Evolutionary conservation across 768 basidiomycete genomes (phyloP).

Genomic region (Trametes cubensis): DNA sequence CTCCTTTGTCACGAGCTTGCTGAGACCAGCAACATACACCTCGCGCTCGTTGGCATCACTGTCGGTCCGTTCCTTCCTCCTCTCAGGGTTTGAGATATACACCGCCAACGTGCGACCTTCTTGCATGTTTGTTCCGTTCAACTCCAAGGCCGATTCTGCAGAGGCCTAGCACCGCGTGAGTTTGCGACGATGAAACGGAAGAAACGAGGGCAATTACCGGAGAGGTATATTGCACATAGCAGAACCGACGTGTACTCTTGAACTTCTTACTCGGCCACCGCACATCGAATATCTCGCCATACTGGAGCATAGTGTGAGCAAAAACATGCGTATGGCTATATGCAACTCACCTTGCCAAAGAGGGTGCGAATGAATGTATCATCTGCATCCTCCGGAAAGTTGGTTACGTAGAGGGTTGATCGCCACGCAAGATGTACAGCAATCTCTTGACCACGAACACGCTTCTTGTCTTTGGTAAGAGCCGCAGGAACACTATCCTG

Average conservation of each 20-base stretch:
- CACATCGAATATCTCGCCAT: constrained; percentile 89
- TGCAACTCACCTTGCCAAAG: constrained; percentile 68
- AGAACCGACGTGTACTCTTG: constrained; percentile 88
- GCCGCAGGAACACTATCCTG: constrained; percentile 85
- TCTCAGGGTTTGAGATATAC: constrained; percentile 85
- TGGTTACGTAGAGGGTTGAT: constrained; percentile 93
- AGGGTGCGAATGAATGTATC: constrained; percentile 74
- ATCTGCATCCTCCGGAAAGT: constrained; percentile 86
- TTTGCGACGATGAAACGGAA: not conserved
- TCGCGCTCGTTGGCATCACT: constrained; percentile 82
- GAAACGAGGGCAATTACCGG: constrained; percentile 58
- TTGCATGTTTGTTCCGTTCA: constrained; percentile 78
- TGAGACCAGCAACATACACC: constrained; percentile 86
- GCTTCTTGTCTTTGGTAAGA: constrained; percentile 93
- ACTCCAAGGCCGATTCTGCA: constrained; percentile 76
- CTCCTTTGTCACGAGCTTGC: constrained; percentile 70
- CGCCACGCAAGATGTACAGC: constrained; percentile 90
- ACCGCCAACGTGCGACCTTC: constrained; percentile 72
- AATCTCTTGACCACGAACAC: constrained; percentile 73
- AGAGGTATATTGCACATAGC: constrained; percentile 88
- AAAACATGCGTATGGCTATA: not conserved
- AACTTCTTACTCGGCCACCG: constrained; percentile 99
- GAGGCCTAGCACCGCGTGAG: constrained; percentile 44
- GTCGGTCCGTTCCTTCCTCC: constrained; percentile 89
- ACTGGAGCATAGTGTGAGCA: constrained; percentile 47